phyloP scores from a whole-genome alignment of 495 filamentous ascomycete genomes.

The Annulohypoxylon moriforme region DNA sequence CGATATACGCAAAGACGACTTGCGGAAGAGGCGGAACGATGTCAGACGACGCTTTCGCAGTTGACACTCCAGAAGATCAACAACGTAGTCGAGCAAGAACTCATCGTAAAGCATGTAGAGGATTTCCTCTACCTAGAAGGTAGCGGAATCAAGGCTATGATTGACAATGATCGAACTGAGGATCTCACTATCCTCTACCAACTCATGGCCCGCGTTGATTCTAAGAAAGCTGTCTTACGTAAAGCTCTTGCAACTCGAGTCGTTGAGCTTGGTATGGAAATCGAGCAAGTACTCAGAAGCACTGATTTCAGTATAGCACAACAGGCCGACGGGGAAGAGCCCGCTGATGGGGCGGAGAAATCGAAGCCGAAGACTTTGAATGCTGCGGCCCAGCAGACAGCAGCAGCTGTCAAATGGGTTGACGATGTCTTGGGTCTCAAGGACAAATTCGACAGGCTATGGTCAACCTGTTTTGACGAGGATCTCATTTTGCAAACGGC shows the following conservation, averaged over 20 bases:
- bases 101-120: slow-evolving; percentile 78
- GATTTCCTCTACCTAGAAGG: slow-evolving; percentile 87
- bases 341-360: slow-evolving; percentile 60
- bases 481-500: slow-evolving; percentile 85
- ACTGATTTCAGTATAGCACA: slow-evolving; percentile 60
- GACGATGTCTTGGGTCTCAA: slow-evolving; percentile 88
- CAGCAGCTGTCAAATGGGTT: slow-evolving; percentile 93
- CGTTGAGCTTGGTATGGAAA: slow-evolving; percentile 79
- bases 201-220: slow-evolving; percentile 81
- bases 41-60: slow-evolving; percentile 77
- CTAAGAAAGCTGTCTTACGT: slow-evolving; percentile 76
- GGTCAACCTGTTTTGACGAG: slow-evolving; percentile 72
- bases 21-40: slow-evolving; percentile 82
- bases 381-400: slow-evolving; percentile 69
- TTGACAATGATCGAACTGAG: slow-evolving; percentile 84
- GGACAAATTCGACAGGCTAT: slow-evolving; percentile 87
- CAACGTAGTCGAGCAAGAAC: slow-evolving; percentile 79
- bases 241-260: slow-evolving; percentile 77
- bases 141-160: slow-evolving; percentile 87
- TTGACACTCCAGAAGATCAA: slow-evolving; percentile 79
- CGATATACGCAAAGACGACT: slow-evolving; percentile 79
- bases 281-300: slow-evolving; percentile 74
- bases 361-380: slow-evolving; percentile 54
- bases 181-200: slow-evolving; percentile 82
- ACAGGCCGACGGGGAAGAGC: slow-evolving; percentile 57